A percentile compares a stretch with the other conserved stretches of the same genome.
These are phyloP conservation scores for Yamadazyma kanchanaburiensis DNA, from an alignment of 1,139 yeast species.

Conservation along the genomic window DNA sequence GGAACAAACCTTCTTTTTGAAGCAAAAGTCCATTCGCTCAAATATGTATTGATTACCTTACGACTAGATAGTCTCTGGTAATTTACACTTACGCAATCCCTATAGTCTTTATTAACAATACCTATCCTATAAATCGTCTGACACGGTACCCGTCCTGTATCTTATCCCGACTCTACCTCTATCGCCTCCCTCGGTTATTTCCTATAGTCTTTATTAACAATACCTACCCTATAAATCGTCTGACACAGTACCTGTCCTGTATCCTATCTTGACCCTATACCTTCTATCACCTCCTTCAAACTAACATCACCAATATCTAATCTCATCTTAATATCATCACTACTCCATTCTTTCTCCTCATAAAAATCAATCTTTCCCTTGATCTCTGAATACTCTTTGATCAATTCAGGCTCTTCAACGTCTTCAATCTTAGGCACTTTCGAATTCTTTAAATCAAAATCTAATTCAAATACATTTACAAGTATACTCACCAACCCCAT, in stretches of 20 bases:
- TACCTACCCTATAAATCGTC: no score
- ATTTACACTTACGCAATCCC: no score
- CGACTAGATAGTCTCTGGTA: no score
- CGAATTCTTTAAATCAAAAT: conserved; percentile 41
- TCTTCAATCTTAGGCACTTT: conserved; percentile 38
- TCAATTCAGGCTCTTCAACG: conserved; percentile 19
- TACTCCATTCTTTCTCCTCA: conserved; percentile 37
- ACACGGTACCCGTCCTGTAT: no score
- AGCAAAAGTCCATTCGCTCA: background rate
- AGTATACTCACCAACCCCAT: conserved; percentile 28
- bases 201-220: no score
- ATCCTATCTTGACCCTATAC: no score
- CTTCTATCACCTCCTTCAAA: no score
- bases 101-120: no score
- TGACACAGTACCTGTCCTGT: no score
- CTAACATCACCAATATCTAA: conserved; percentile 11
- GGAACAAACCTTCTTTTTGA: background rate
- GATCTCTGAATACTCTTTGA: conserved; percentile 10
- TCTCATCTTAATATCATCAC: conserved; percentile 38
- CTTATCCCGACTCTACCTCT: no score
- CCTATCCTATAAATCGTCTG: no score
- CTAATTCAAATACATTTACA: conserved; percentile 31
- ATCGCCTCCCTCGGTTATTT: no score
- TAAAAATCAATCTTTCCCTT: conserved; percentile 23
- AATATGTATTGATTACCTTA: background rate